Conservation (phyloP, 2,329 filamentous ascomycete species). For the Calonectria honghensis region DNA sequence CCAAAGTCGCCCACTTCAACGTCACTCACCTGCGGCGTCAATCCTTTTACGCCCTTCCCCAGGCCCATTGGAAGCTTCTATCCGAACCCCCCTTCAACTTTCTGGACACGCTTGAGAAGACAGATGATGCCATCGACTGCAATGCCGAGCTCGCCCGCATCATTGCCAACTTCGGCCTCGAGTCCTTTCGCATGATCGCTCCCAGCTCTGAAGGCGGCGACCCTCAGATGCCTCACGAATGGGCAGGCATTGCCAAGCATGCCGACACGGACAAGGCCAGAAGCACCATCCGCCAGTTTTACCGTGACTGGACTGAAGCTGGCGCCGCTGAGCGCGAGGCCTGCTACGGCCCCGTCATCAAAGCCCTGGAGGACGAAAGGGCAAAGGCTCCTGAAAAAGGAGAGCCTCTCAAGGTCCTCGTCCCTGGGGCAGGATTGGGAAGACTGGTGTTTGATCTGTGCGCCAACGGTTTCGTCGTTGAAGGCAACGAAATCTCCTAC, state of each 20-base stretch:
- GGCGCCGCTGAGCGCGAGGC: conserved; percentile 84
- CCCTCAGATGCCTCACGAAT: conserved; percentile 74
- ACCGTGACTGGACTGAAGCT: conserved; percentile 92
- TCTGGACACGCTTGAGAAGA: conserved; percentile 83
- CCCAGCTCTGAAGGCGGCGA: conserved; percentile 61
- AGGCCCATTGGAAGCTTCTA: conserved; percentile 88
- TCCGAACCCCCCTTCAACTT: conserved; percentile 88
- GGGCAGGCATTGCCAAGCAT: conserved; percentile 82
- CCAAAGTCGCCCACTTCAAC: conserved; percentile 89
- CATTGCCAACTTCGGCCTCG: conserved; percentile 82
- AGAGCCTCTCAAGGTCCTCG: conserved; percentile 79
- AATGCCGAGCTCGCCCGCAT: conserved; percentile 89
- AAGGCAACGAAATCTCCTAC: conserved; percentile 98
- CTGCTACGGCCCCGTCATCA: conserved; percentile 84
- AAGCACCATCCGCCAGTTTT: conserved; percentile 94
- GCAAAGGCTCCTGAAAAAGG: conserved; percentile 56
- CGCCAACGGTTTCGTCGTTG: conserved; percentile 80
- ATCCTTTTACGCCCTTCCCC: conserved; percentile 93
- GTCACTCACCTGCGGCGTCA: conserved; percentile 92
- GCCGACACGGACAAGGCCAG: conserved; percentile 92
- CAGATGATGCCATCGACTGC: conserved; percentile 91
- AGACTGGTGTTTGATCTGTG: conserved; percentile 93
- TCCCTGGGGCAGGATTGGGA: conserved; percentile 93
- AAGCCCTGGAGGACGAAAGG: conserved; percentile 74
- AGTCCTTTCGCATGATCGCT: conserved; percentile 77